phyloP scores from a whole-genome alignment of 2,329 filamentous ascomycete genomes.

The Fusarium mangiferae region DNA sequence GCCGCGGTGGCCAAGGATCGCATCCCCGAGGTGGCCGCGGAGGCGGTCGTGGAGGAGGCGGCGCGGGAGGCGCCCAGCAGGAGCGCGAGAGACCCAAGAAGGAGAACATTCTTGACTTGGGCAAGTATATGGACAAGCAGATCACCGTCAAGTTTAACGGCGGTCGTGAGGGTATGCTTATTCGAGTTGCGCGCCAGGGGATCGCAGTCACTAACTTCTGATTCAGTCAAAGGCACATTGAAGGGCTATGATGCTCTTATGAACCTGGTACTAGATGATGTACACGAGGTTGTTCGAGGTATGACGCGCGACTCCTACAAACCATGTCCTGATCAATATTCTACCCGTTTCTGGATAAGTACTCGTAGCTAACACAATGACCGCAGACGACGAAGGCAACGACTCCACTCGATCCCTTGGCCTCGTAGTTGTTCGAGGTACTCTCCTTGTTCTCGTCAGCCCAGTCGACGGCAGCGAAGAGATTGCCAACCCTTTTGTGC shows the following conservation, averaged over 20 bases:
- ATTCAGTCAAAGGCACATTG: slow-evolving; percentile 81
- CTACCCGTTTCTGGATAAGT: neutral
- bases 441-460: slow-evolving; percentile 90
- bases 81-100: slow-evolving; percentile 87
- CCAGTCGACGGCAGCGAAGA: slow-evolving; percentile 95
- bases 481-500: slow-evolving; percentile 92
- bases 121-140: slow-evolving; percentile 96
- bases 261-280: slow-evolving; percentile 96
- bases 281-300: slow-evolving; percentile 91
- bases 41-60: slow-evolving; percentile 59
- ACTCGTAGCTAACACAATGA: slow-evolving; percentile 5
- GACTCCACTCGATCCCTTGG: slow-evolving; percentile 83
- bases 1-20: slow-evolving; percentile 56
- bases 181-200: neutral
- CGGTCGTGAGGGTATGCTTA: slow-evolving; percentile 78
- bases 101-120: slow-evolving; percentile 96
- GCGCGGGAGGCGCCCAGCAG: slow-evolving; percentile 55
- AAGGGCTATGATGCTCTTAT: slow-evolving; percentile 98
- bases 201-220: slow-evolving; percentile 12
- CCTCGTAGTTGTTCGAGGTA: slow-evolving; percentile 89
- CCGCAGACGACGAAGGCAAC: slow-evolving; percentile 89
- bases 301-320: slow-evolving; percentile 41
- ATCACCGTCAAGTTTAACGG: slow-evolving; percentile 97
- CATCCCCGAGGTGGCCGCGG: slow-evolving; percentile 56
- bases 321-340: neutral